Conservation (phyloP, 768 basidiomycete genomes). For the Filobasidium wieringae region DNA sequence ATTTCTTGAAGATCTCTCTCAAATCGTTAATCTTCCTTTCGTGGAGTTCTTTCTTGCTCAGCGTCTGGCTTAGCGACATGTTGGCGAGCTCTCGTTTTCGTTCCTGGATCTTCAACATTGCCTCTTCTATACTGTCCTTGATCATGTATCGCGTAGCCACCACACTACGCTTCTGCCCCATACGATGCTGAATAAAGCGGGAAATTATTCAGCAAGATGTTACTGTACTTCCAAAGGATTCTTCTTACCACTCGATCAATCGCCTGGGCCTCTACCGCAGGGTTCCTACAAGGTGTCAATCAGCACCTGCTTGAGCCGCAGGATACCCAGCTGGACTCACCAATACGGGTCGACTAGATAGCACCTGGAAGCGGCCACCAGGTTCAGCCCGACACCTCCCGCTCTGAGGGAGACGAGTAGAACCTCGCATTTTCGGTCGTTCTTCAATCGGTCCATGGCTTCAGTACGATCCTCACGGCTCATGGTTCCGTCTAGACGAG, state of each 20-base stretch:
- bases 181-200: conserved; percentile 57
- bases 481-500: conserved; percentile 95
- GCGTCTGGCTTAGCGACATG: conserved; percentile 75
- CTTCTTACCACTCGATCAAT: conserved; percentile 84
- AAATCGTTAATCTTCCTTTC: conserved; percentile 82
- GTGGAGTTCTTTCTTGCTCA: conserved; percentile 77
- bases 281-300: conserved; percentile 53
- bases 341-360: conserved; percentile 98
- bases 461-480: conserved; percentile 82
- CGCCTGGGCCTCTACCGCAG: conserved; percentile 93
- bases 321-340: conserved; percentile 42
- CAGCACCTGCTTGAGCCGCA: conserved; percentile 17
- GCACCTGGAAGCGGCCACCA: conserved; percentile 84
- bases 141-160: conserved; percentile 88
- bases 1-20: conserved; percentile 8
- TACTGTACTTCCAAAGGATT: neutral
- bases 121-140: conserved; percentile 83
- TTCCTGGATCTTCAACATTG: conserved; percentile 80
- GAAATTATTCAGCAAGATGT: neutral
- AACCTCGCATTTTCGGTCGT: conserved; percentile 82
- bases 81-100: conserved; percentile 92
- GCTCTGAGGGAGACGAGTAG: conserved; percentile 91
- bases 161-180: conserved; percentile 87
- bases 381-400: conserved; percentile 90
- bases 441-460: conserved; percentile 85